Base-by-base conservation (phyloP, 305 asterid genomes). In the Fraxinus greggii region DNA sequence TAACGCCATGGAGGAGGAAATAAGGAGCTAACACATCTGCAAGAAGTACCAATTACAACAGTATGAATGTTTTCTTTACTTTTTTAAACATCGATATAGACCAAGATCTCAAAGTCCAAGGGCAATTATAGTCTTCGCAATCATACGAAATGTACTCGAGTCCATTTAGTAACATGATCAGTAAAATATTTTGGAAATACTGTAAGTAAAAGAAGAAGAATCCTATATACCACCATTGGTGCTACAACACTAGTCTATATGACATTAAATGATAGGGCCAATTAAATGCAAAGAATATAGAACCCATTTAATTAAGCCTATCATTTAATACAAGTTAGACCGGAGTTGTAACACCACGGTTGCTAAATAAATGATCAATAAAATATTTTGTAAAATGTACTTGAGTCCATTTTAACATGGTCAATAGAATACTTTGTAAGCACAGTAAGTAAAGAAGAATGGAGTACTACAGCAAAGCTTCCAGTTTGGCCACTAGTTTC, bases 111-210 rank as follows among this genome's bases (percentile, higher is more conserved):
- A 6, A 19, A 56, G 67, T 29, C 10, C 31, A 80, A 0, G 21
- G 31, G 54, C 9, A 72, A 78, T 56, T 26, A 69, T 70, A 40
- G 42, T 36, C 75, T 72, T 59, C 69, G 15, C 54, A 56, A 82
- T 33, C 35, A 31, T 4, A 61, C 15, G 56, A 13, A 45, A 45
- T 45, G 6, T 12, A 45, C 56, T 45, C 1, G 56, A 45, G 56
- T 45, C 56, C 56, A 13, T 15, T 48, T 48, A 15, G 1, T 48
- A 48, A 15, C 59, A 48, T 48, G 59, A 15, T 48, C 59, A 48
- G 15, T 48, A 15, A 48, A 48, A 48, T 48, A 48, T 15, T 48
- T 48, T 48, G 21, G 19, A 48, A 13, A 19, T 15, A 15, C 56
- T 2, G 4, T 13, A 15, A 45, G 56, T 3, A 13, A 45, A 45